A percentile compares a stretch with the other conserved stretches of the same genome.
Conservation (phyloP, 2,329 filamentous ascomycete genomes). For the Thielaviopsis euricoi region DNA sequence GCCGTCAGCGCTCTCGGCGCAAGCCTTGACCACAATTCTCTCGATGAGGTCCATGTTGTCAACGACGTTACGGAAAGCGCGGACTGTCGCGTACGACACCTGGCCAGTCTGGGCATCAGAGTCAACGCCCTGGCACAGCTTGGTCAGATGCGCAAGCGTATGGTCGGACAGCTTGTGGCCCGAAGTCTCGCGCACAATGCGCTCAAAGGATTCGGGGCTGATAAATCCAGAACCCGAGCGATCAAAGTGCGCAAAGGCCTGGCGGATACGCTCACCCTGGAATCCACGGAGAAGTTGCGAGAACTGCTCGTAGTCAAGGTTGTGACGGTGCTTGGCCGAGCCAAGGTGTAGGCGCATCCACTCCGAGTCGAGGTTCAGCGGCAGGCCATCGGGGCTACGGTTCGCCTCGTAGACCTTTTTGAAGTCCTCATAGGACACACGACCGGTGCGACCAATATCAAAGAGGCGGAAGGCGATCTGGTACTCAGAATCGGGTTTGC, state of each 20-base stretch:
- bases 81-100: conserved; percentile 93
- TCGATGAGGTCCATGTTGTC: conserved; percentile 96
- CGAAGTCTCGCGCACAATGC: conserved; percentile 85
- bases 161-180: conserved; percentile 96
- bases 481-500: conserved; percentile 93
- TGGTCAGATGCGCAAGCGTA: conserved; percentile 74
- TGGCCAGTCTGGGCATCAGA: conserved; percentile 69
- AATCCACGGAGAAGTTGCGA: conserved; percentile 93
- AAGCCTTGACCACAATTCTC: conserved; percentile 76
- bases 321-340: conserved; percentile 70
- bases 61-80: conserved; percentile 96
- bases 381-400: conserved; percentile 69
- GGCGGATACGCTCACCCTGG: conserved; percentile 87
- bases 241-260: conserved; percentile 87
- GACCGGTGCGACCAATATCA: conserved; percentile 67
- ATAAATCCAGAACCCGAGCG: conserved; percentile 89
- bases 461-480: conserved; percentile 97
- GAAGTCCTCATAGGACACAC: conserved; percentile 81
- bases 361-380: conserved; percentile 93
- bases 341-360: conserved; percentile 95
- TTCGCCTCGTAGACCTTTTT: conserved; percentile 72
- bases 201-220: conserved; percentile 86
- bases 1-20: conserved; percentile 66
- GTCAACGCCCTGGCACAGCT: conserved; percentile 59
- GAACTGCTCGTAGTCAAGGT: conserved; percentile 91